Evolutionary conservation across 768 basidiomycete genomes (phyloP).

Genomic region (Pulveroboletus sp.): DNA sequence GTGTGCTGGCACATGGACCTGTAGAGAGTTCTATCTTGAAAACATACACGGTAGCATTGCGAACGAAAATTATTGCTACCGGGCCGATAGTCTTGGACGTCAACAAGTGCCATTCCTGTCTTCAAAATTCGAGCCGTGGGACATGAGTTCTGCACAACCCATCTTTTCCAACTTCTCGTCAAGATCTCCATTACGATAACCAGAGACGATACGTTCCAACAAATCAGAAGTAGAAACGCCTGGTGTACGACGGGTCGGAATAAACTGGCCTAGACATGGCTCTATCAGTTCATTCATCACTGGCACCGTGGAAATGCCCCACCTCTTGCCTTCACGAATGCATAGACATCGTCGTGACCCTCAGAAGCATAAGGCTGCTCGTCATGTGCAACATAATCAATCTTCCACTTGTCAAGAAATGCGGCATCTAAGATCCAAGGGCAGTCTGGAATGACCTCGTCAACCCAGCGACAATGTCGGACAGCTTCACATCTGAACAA

Average conservation of each 20-base stretch:
- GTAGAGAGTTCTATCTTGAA: not conserved
- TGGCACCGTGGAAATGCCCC: slow-evolving; percentile 14
- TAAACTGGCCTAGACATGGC: slow-evolving; percentile 58
- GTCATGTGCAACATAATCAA: slow-evolving; percentile 98
- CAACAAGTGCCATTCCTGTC: slow-evolving; percentile 4
- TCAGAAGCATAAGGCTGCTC: slow-evolving; percentile 79
- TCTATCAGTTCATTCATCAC: not conserved
- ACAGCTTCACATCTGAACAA: slow-evolving; percentile 71
- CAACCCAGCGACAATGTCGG: slow-evolving; percentile 97
- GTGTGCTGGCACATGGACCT: not conserved
- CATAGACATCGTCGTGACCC: slow-evolving; percentile 85
- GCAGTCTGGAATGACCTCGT: slow-evolving; percentile 84
- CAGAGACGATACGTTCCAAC: slow-evolving; percentile 84
- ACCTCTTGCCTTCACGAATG: slow-evolving; percentile 77
- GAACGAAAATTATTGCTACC: not conserved
- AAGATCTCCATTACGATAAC: slow-evolving; percentile 80
- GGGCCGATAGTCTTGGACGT: not conserved
- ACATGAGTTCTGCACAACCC: slow-evolving; percentile 68
- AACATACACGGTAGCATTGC: not conserved
- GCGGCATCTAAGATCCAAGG: slow-evolving; percentile 86
- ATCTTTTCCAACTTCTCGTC: slow-evolving; percentile 89
- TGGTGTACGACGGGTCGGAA: slow-evolving; percentile 92
- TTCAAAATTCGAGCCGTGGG: slow-evolving; percentile 41
- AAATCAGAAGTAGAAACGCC: slow-evolving; percentile 92
- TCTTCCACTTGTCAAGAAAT: slow-evolving; percentile 79